Base-by-base conservation (phyloP, 2,329 filamentous ascomycete genomes). In the Colletotrichum trifolii region DNA sequence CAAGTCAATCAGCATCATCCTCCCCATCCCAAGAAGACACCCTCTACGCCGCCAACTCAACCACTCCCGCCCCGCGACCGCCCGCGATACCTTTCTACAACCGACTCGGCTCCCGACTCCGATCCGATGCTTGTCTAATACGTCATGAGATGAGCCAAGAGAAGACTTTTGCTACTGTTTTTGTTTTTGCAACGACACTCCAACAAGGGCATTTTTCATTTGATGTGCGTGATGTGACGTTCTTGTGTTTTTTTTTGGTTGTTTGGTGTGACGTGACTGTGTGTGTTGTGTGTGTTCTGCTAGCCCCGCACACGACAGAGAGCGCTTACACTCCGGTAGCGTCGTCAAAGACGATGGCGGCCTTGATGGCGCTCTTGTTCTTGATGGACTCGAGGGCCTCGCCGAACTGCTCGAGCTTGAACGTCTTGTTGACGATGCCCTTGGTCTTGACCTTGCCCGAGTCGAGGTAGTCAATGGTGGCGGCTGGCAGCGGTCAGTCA, bases 281-380 rank as follows among this genome's bases (percentile, higher is more conserved):
- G 25, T 25, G 25, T 25, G 25, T 5, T 25, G 25, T 25, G 25
- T 25, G 25, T 25, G 25, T 25, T 25, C 25, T 25, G 25, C 25
- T 5, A 5, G 25, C 4, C 25, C 25, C 25, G 25, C 25, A 25
- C 25, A 25, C 25, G 52, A 63, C 58, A 66, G 53, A 56, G 60
- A 49, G 36, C 57, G 11, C 57, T 67, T 68, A 69, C 65, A 69
- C 67, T 67, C 67, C 67, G 36, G 67, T 69, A 17, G 67, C 61
- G 70, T 83, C 87, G 67, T 91, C 89, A 71, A 91, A 92, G 50
- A 88, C 85, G 75, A 93, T 91, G 13, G 88, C 89, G 56, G 89
- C 89, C 82, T 93, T 93, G 74, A 93, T 91, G 64, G 89, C 89
- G 57, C 80, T 86, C 82, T 92, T 91, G 78, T 91, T 89, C 72